Conservation (phyloP, 1,284 basidiomycete species). For the Leucoagaricus sp. region DNA sequence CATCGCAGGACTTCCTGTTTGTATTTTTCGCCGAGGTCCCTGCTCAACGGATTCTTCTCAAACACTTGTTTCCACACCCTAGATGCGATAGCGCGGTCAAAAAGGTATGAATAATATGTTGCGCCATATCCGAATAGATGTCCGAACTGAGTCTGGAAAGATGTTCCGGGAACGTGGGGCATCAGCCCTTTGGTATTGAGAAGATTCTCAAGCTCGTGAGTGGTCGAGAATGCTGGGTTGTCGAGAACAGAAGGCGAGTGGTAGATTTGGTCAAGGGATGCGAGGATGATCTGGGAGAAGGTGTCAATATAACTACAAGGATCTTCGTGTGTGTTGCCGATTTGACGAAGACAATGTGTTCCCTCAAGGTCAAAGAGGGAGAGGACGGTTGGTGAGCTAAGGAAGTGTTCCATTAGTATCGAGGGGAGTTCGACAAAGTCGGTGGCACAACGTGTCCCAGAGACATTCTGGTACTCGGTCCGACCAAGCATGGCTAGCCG, state of each 20-base stretch:
- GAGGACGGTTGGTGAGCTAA: constrained; percentile 83
- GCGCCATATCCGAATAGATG: constrained; percentile 97
- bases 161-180: constrained; percentile 79
- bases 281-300: constrained; percentile 90
- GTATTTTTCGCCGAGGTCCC: constrained; percentile 75
- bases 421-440: constrained; percentile 98
- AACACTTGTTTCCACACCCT: constrained; percentile 87
- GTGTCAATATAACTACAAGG: constrained; percentile 82
- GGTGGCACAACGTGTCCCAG: constrained; percentile 97
- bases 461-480: constrained; percentile 97
- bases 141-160: constrained; percentile 94
- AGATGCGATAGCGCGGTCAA: constrained; percentile 94
- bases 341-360: constrained; percentile 42
- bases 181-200: constrained; percentile 77
- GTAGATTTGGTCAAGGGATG: constrained; percentile 87
- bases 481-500: constrained; percentile 97
- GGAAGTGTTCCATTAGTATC: constrained; percentile 98
- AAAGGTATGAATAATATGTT: constrained; percentile 96
- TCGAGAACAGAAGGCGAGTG: constrained; percentile 69
- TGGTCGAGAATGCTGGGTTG: constrained; percentile 68
- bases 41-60: constrained; percentile 57
- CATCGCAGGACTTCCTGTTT: constrained; percentile 76
- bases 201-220: constrained; percentile 61
- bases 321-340: constrained; percentile 64
- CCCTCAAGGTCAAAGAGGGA: constrained; percentile 68